These are phyloP conservation scores for Penicillium nordicum DNA, from an alignment of 2,329 filamentous ascomycete species.

Conservation along the genomic window DNA sequence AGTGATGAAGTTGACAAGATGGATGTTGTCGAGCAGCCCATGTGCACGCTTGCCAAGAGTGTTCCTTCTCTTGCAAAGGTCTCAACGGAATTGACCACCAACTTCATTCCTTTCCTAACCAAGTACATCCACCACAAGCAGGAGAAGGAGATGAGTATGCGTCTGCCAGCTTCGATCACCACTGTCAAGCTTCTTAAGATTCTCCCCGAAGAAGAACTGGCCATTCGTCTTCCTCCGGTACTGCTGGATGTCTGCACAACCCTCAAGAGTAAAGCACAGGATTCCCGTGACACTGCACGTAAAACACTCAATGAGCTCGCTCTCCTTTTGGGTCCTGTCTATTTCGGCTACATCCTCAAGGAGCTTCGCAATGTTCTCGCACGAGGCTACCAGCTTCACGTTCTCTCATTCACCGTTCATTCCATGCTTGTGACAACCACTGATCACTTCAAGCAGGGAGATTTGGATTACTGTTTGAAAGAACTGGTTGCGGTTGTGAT, in stretches of 20 bases:
- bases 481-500: slow-evolving; percentile 81
- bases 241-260: slow-evolving; percentile 92
- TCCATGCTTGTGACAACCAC: slow-evolving; percentile 76
- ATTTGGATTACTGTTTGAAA: slow-evolving; percentile 81
- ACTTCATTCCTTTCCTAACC: slow-evolving; percentile 75
- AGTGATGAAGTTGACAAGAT: slow-evolving; percentile 28
- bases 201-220: slow-evolving; percentile 69
- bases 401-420: slow-evolving; percentile 92
- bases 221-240: slow-evolving; percentile 72
- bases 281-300: slow-evolving; percentile 84
- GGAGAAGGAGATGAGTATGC: slow-evolving; percentile 87
- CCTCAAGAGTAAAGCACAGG: slow-evolving; percentile 80
- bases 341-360: slow-evolving; percentile 89
- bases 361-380: slow-evolving; percentile 80
- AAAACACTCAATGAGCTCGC: slow-evolving; percentile 84
- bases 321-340: slow-evolving; percentile 72
- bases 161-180: slow-evolving; percentile 84
- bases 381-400: slow-evolving; percentile 87
- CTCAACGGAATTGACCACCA: slow-evolving; percentile 66
- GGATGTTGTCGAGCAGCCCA: slow-evolving; percentile 30
- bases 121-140: slow-evolving; percentile 90
- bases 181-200: slow-evolving; percentile 82
- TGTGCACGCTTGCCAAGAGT: slow-evolving; percentile 56
- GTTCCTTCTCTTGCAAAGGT: slow-evolving; percentile 67
- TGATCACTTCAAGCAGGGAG: slow-evolving; percentile 71